Conservation (phyloP, 441 rosid species). For the Lepidium campestre region DNA sequence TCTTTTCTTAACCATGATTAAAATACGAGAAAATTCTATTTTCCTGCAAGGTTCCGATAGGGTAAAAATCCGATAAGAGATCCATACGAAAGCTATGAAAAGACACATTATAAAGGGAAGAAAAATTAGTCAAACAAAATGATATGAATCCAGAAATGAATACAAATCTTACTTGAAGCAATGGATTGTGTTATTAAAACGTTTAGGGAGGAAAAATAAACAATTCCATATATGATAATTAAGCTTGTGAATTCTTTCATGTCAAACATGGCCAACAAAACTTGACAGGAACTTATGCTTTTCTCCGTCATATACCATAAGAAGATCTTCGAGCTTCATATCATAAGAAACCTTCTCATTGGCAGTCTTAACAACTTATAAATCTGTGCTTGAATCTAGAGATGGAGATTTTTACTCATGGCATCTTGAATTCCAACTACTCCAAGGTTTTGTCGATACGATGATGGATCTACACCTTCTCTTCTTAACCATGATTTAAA, state of each 20-base stretch:
- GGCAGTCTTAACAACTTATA: conserved; percentile 26
- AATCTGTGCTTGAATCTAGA: conserved; percentile 29
- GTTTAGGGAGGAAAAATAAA: background rate
- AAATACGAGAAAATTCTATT: conserved; percentile 78
- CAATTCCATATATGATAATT: background rate
- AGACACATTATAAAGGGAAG: no score
- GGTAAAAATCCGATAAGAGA: conserved; percentile 85
- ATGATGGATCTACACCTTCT: conserved; percentile 82
- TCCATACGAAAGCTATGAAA: no score
- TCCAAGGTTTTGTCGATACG: conserved; percentile 60
- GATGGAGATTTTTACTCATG: conserved; percentile 28
- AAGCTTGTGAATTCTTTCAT: background rate
- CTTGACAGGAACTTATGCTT: conserved; percentile 80
- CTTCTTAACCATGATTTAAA: conserved; percentile 89
- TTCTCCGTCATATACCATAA: conserved; percentile 69
- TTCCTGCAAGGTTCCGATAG: conserved; percentile 70
- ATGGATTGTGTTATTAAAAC: no score
- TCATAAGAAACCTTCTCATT: conserved; percentile 45
- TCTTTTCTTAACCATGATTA: conserved; percentile 89
- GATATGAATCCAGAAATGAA: no score
- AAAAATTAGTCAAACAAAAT: no score
- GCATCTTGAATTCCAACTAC: conserved; percentile 58
- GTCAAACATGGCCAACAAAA: conserved; percentile 82
- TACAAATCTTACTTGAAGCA: no score
- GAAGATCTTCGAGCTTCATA: conserved; percentile 82